Conservation (phyloP, 2,329 filamentous ascomycete genomes). For the Alternaria atra region DNA sequence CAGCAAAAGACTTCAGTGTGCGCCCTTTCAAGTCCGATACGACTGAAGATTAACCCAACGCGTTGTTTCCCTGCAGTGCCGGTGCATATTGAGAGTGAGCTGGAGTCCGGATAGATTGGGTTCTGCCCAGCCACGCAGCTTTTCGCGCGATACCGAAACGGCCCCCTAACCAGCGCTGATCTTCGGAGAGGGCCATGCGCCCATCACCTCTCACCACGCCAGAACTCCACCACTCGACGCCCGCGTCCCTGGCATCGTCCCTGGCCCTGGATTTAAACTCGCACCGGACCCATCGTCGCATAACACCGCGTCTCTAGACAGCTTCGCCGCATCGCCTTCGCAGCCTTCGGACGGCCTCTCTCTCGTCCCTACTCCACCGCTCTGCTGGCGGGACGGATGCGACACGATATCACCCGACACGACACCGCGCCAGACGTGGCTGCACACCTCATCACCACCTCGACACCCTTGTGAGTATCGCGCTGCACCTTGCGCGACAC, state of each 20-base stretch:
- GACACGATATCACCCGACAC: conserved; percentile 41
- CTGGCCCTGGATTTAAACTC: conserved; percentile 34
- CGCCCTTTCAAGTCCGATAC: not conserved
- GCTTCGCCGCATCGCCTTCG: conserved; percentile 34
- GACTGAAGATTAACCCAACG: not conserved
- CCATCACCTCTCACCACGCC: conserved; percentile 39
- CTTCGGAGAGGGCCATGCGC: conserved; percentile 31
- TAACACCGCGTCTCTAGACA: conserved; percentile 31
- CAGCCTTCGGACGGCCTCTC: conserved; percentile 27
- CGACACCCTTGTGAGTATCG: conserved; percentile 31
- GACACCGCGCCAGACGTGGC: conserved; percentile 36
- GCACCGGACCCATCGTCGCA: conserved; percentile 41
- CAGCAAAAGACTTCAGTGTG: not conserved
- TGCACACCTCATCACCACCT: conserved; percentile 24
- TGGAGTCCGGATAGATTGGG: conserved; percentile 23
- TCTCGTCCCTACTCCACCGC: conserved; percentile 29
- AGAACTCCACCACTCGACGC: conserved; percentile 33
- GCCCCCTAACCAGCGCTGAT: conserved; percentile 33
- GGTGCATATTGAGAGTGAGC: conserved; percentile 3
- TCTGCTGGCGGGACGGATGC: conserved; percentile 46
- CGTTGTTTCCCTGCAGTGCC: not conserved
- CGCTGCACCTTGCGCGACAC: conserved; percentile 32
- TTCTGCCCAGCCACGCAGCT: conserved; percentile 32
- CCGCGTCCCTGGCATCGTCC: conserved; percentile 38
- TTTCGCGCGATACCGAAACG: conserved; percentile 35